Conservation (phyloP, 805 yeast genomes). For the Wickerhamomyces canadensis region DNA sequence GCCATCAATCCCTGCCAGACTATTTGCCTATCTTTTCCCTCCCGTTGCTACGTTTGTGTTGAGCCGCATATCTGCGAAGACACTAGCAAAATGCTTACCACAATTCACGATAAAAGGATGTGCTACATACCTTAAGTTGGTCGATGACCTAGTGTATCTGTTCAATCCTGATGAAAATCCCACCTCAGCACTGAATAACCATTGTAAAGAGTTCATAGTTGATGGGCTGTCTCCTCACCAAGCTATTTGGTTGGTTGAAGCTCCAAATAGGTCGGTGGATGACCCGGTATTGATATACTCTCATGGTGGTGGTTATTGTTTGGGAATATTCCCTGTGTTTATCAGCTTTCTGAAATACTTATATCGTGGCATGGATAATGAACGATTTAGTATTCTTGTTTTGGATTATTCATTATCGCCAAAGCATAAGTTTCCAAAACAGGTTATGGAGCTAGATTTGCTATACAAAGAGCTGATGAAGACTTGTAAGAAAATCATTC, state of each 20-base stretch:
- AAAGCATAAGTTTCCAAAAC: conserved; percentile 20
- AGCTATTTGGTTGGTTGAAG: conserved; percentile 21
- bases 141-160: too few relatives aligned
- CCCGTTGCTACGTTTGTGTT: too few relatives aligned
- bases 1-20: too few relatives aligned
- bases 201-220: not conserved
- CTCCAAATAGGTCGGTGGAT: conserved; percentile 15
- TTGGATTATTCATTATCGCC: conserved; percentile 27
- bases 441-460: conserved; percentile 19
- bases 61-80: too few relatives aligned
- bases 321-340: conserved; percentile 6
- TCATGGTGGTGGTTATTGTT: conserved; percentile 17
- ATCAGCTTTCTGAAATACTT: conserved; percentile 3
- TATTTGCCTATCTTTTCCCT: too few relatives aligned
- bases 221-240: too few relatives aligned
- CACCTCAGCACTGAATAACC: too few relatives aligned
- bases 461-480: conserved; percentile 15
- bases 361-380: conserved; percentile 3
- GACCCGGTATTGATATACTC: conserved; percentile 15
- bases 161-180: too few relatives aligned
- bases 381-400: conserved; percentile 18
- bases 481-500: conserved; percentile 14
- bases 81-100: too few relatives aligned
- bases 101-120: too few relatives aligned
- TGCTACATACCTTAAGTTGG: too few relatives aligned